Evolutionary conservation across 257 asterid species (phyloP), one percentile per base, ranked within the genome.

Genomic region (Primulina tabacum): DNA sequence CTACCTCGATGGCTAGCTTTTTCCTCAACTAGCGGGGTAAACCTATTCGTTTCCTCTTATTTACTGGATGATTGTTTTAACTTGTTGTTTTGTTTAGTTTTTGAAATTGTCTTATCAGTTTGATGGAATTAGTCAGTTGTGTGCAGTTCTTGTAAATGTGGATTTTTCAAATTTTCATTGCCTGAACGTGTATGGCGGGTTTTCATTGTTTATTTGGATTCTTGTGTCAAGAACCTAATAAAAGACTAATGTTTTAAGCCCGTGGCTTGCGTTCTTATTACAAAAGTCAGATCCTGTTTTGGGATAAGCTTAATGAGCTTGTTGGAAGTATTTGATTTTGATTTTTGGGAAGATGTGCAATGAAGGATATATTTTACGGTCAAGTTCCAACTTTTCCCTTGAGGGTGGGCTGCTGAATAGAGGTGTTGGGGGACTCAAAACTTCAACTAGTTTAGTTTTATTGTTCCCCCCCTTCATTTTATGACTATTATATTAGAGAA

Each of bases 1-100:
- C 71, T 79, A 56, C 96, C 93, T 75, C 86, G 78, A 34, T 89
- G 92, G 97, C 84, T 81, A 57, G 81, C 93, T 52, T 58, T 74
- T 67, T 60, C 87, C 77, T 71, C 84, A 65, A n/a, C 81, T 70
- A 78, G 59, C 20, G 81, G 78, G 91, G 99, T 93, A 76, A 50
- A 12, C 0, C 7, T 32, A 4, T 47, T 71, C 16, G 56, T 8
- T 40, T 69, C 24, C 28, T 33, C 43, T 37, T 65, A 60, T 61
- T 53, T 12, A 16, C 20, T 3, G 58, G 28, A 2, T 14, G 14
- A 30, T 12, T 7, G 47, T 1, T n/a, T 34, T 18, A n/a, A 59
- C 16, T n/a, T 43, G 2, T 30, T 17, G 7, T 47, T 65, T 17
- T 50, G 43, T 8, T 4, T 62, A 52, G 16, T 37, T 26, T 26